These are phyloP conservation scores for Neospora caninum DNA, from an alignment of 169 alveolate species.

Conservation along the genomic window DNA sequence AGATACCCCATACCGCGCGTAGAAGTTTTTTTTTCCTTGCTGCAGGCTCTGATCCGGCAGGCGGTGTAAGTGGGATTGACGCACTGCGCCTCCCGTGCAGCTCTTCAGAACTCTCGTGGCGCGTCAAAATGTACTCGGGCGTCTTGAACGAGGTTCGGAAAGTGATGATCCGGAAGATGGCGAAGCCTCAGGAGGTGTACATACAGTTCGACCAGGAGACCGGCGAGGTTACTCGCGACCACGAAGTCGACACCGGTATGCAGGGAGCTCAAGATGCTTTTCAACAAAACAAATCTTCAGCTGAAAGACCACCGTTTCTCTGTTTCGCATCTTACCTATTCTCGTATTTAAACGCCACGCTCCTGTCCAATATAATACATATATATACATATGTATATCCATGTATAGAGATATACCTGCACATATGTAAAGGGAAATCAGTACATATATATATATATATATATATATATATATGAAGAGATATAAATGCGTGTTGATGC, in stretches of 20 bases:
- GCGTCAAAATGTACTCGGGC: constrained; percentile 37
- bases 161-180: constrained; percentile 92
- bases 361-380: background rate
- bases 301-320: background rate
- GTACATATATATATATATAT: background rate
- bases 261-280: too few species aligned
- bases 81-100: background rate
- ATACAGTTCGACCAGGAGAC: constrained; percentile 91
- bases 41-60: background rate
- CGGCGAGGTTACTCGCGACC: constrained; percentile 89
- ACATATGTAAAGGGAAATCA: background rate
- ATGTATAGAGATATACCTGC: background rate
- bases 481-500: background rate
- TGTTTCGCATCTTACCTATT: background rate
- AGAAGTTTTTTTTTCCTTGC: background rate
- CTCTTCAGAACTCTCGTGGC: constrained; percentile 57
- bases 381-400: background rate
- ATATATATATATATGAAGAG: background rate
- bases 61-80: background rate
- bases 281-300: too few species aligned
- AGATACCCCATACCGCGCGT: too few species aligned
- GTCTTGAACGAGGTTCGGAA: constrained; percentile 80
- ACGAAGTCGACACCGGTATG: constrained; percentile 79
- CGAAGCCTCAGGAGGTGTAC: constrained; percentile 94
- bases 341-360: background rate